Conservation (phyloP, 768 basidiomycete species). For the Phanerodontia chrysosporium region DNA sequence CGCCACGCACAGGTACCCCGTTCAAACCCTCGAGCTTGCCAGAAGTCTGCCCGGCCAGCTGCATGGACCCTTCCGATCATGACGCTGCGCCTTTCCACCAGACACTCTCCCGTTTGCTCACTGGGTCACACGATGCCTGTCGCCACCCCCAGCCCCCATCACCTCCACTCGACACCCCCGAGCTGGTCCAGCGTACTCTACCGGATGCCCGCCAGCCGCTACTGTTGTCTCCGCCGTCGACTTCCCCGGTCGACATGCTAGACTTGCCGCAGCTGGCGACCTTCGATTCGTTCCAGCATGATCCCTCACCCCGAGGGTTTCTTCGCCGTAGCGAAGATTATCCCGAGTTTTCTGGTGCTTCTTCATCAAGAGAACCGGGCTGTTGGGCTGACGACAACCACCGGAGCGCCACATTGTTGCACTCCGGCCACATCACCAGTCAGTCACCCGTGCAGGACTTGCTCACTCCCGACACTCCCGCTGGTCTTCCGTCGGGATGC, state of each 20-base stretch:
- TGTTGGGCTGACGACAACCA: not conserved
- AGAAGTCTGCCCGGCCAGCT: not conserved
- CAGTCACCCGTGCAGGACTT: not conserved
- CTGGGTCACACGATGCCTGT: conserved; percentile 9
- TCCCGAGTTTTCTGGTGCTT: not conserved
- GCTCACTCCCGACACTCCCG: conserved; percentile 5
- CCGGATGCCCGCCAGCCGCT: not conserved
- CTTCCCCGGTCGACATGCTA: not conserved
- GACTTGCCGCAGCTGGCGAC: conserved; percentile 1
- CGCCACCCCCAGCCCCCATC: conserved; percentile 10
- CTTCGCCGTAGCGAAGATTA: not conserved
- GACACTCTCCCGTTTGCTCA: not conserved
- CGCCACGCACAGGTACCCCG: not conserved
- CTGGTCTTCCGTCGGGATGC: not conserved
- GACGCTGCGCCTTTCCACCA: not conserved
- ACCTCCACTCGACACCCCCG: conserved; percentile 13
- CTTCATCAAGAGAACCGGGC: conserved; percentile 3
- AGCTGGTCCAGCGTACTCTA: conserved; percentile 9
- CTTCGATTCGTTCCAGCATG: not conserved
- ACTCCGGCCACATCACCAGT: not conserved
- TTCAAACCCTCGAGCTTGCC: conserved; percentile 2
- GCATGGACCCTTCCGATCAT: conserved; percentile 2
- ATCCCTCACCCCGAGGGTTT: not conserved
- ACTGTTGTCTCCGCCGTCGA: not conserved
- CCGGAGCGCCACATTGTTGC: not conserved